phyloP scores from a whole-genome alignment of 306 rosid species.

The Carpinus viminea region DNA sequence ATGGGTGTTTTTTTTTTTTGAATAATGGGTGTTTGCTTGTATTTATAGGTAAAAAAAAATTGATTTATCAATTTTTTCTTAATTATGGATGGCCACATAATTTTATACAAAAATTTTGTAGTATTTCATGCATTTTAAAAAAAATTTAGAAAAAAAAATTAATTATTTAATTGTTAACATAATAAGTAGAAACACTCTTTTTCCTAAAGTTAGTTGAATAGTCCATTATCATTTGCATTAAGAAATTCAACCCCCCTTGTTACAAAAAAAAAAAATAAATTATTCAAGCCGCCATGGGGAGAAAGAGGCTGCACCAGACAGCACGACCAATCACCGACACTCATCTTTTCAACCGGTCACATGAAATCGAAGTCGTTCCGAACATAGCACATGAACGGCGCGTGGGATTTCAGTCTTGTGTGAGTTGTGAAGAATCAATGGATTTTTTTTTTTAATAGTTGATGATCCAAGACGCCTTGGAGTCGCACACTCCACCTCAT shows the following conservation, averaged over 20 bases:
- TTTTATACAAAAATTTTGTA: no score
- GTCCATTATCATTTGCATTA: neutral
- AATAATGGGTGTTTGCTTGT: no score
- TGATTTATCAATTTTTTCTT: no score
- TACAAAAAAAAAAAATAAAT: no score
- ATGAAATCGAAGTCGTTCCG: neutral
- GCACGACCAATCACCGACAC: neutral
- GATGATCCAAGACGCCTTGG: slow-evolving; percentile 8
- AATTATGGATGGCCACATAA: no score
- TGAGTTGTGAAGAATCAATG: neutral
- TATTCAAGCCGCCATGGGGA: neutral
- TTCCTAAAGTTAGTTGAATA: neutral
- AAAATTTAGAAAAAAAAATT: no score
- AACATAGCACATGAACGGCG: neutral
- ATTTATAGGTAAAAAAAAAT: no score
- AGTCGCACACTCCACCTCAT: neutral
- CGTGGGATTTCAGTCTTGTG: neutral
- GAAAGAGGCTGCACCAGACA: neutral
- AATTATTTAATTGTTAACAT: no score
- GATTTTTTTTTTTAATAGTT: neutral
- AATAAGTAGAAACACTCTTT: no score
- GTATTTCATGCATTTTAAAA: no score
- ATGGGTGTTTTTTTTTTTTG: no score
- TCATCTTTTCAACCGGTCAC: no score
- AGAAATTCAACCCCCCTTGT: neutral